Percentiles rank a stretch among this genome's conserved stretches.
Evolutionary conservation across 148 eudicot species (phyloP).

Genomic region (Fagopyrum tataricum): DNA sequence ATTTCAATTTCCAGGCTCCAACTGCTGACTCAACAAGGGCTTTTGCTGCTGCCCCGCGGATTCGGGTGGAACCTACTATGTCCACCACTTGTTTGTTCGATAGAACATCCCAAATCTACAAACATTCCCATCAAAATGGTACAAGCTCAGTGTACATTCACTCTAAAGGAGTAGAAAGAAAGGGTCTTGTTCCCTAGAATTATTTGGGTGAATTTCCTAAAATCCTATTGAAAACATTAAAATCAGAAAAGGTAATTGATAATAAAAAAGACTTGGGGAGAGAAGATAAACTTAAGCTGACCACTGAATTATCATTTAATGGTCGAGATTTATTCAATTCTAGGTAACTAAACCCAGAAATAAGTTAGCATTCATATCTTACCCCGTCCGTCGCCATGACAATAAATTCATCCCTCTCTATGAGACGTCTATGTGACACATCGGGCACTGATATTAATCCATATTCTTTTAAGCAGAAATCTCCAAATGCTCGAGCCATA

Average conservation of each 20-base stretch:
- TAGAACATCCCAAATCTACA: constrained; percentile 90
- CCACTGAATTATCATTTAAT: too few relatives aligned
- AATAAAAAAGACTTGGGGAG: too few relatives aligned
- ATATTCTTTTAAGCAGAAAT: constrained; percentile 84
- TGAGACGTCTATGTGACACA: constrained; percentile 47
- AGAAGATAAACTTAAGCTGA: too few relatives aligned
- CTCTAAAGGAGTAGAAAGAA: background rate
- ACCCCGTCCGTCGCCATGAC: constrained; percentile 94
- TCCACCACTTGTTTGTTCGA: constrained; percentile 80
- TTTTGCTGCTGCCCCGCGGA: constrained; percentile 58
- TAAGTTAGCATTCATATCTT: constrained; percentile 12
- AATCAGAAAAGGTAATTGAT: too few relatives aligned
- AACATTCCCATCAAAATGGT: background rate
- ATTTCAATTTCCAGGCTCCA: constrained; percentile 64
- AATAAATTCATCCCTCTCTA: constrained; percentile 74
- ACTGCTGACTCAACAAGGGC: constrained; percentile 72
- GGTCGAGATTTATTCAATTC: too few relatives aligned
- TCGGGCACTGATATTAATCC: constrained; percentile 89
- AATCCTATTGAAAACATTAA: too few relatives aligned
- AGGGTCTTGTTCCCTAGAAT: too few relatives aligned
- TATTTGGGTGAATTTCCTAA: too few relatives aligned
- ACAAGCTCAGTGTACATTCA: background rate
- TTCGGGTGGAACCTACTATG: constrained; percentile 49
- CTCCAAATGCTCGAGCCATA: constrained; percentile 96
- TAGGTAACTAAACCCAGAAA: too few relatives aligned